A percentile compares a stretch with the other conserved stretches of the same genome.
Conservation (phyloP, 1,284 basidiomycete genomes). For the Irpex lacteus region DNA sequence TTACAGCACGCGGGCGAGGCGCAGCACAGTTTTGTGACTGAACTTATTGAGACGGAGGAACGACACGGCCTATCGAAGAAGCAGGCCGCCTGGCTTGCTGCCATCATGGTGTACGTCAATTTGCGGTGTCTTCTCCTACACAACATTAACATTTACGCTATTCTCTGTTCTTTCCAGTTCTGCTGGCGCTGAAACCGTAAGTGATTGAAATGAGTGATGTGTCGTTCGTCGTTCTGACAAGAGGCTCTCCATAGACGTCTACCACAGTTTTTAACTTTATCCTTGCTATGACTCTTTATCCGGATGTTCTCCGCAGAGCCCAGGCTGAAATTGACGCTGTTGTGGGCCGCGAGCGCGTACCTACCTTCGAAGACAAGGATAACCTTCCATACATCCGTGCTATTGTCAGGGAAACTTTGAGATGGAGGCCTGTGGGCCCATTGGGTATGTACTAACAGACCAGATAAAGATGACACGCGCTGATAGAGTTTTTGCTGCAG, state of each 20-base stretch:
- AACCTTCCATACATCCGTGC: constrained; percentile 34
- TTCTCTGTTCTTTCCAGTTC: background rate
- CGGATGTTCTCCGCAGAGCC: constrained; percentile 31
- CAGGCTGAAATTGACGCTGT: constrained; percentile 36
- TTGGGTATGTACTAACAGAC: constrained; percentile 26
- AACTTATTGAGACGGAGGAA: background rate
- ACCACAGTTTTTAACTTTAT: constrained; percentile 24
- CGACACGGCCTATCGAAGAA: background rate
- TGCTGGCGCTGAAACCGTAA: constrained; percentile 4
- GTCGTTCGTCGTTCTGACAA: constrained; percentile 20
- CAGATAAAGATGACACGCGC: constrained; percentile 21
- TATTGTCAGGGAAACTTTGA: constrained; percentile 35
- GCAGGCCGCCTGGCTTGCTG: background rate
- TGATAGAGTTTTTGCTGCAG: background rate
- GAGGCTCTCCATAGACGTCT: background rate
- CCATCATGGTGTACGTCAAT: background rate
- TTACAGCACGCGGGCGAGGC: background rate
- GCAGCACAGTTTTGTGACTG: background rate
- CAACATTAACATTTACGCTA: background rate
- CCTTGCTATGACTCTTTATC: constrained; percentile 29
- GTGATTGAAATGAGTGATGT: background rate
- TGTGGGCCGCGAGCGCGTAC: constrained; percentile 31
- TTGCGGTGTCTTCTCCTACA: background rate
- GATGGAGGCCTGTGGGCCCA: constrained; percentile 29
- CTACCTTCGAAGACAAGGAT: constrained; percentile 31